These are phyloP conservation scores for Akanthomyces lecanii DNA, from an alignment of 2,329 filamentous ascomycete species.

Conservation along the genomic window DNA sequence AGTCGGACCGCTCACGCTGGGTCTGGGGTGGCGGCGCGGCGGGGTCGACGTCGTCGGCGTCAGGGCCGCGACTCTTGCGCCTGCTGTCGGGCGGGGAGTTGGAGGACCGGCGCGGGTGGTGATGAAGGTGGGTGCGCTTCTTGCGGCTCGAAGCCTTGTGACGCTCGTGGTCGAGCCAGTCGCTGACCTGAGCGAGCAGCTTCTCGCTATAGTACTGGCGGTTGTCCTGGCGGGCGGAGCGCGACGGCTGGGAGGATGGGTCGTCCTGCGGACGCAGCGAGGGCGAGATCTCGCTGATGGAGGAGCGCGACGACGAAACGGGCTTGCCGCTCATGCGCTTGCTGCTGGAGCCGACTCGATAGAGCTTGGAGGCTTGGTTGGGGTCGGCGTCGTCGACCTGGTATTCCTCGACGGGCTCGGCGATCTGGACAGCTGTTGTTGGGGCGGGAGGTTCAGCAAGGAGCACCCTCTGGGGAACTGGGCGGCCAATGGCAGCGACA, in stretches of 20 bases:
- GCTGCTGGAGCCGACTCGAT: constrained; percentile 29
- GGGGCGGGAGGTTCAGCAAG: neutral
- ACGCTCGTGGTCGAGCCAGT: constrained; percentile 82
- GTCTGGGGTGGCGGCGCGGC: constrained; percentile 14
- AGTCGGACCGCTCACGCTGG: constrained; percentile 42
- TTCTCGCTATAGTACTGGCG: constrained; percentile 46
- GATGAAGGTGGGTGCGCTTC: constrained; percentile 30
- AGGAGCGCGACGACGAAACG: constrained; percentile 41
- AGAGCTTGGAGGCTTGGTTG: constrained; percentile 27
- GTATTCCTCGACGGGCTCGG: constrained; percentile 42
- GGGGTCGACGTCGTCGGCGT: constrained; percentile 19
- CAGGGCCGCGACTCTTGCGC: neutral
- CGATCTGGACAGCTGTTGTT: constrained; percentile 52
- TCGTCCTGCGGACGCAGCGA: constrained; percentile 28
- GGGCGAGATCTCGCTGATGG: constrained; percentile 34
- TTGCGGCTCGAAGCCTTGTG: constrained; percentile 52
- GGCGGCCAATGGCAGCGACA: neutral
- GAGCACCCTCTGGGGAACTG: no score
- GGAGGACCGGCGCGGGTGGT: constrained; percentile 37
- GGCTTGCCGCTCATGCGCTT: constrained; percentile 34
- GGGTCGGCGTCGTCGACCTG: constrained; percentile 30
- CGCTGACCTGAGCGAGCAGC: constrained; percentile 68
- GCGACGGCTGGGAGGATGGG: constrained; percentile 14
- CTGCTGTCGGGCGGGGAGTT: constrained; percentile 30
- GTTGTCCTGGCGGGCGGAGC: constrained; percentile 27